Evolutionary conservation across 768 basidiomycete genomes (phyloP).

Genomic region (Mycena alexandri): DNA sequence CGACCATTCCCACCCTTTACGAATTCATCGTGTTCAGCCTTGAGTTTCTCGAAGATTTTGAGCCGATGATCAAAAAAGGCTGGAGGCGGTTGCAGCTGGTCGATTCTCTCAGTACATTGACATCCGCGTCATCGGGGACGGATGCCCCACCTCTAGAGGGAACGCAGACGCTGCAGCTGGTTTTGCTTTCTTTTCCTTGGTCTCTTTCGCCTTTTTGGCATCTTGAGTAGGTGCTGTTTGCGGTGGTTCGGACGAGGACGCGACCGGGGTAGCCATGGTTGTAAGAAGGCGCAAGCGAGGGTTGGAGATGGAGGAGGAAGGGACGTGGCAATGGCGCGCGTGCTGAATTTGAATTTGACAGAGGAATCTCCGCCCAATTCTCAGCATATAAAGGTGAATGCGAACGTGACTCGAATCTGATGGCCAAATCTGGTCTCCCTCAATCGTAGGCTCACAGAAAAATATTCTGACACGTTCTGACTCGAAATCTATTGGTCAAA

Average conservation of each 20-base stretch:
- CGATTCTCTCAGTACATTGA: constrained; percentile 33
- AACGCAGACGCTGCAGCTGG: constrained; percentile 55
- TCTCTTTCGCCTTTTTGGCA: constrained; percentile 44
- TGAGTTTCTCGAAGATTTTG: constrained; percentile 89
- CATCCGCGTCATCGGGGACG: constrained; percentile 11
- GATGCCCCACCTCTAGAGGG: constrained; percentile 71
- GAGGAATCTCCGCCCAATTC: constrained; percentile 28
- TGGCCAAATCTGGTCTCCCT: not conserved
- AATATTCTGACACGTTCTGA: constrained; percentile 9
- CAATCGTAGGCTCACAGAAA: too few relatives aligned
- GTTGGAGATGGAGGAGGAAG: constrained; percentile 36
- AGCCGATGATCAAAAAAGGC: constrained; percentile 92
- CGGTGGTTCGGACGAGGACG: constrained; percentile 67
- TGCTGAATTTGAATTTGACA: constrained; percentile 39
- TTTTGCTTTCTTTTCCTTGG: constrained; percentile 63
- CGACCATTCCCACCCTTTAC: constrained; percentile 69
- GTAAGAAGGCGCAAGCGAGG: constrained; percentile 41
- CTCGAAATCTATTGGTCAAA: not conserved
- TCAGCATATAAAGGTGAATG: constrained; percentile 29
- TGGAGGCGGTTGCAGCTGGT: constrained; percentile 84
- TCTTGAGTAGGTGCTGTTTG: constrained; percentile 56
- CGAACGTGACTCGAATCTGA: constrained; percentile 21
- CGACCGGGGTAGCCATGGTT: constrained; percentile 67
- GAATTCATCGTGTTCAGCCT: constrained; percentile 85
- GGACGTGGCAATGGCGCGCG: constrained; percentile 49